Base-by-base conservation (phyloP, 2,329 filamentous ascomycete species). In the Ceratocystiopsis minuta region DNA sequence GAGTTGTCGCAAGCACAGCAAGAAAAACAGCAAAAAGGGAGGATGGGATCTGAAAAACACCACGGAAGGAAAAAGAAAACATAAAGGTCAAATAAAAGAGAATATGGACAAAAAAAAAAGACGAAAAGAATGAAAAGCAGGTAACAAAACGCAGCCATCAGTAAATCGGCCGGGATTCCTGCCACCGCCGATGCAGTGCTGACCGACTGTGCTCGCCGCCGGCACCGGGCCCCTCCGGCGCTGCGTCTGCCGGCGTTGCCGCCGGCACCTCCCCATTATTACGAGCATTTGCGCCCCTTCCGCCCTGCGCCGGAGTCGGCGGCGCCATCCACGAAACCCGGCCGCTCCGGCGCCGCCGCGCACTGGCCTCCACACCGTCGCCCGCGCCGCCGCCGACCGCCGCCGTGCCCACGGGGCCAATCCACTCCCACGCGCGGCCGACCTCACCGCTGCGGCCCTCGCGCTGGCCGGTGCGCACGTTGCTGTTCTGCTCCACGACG, bases 401-500 rank as follows among this genome's bases (percentile, higher is more conserved):
- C 31, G 65, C 63, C 31, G 63, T 65, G 16, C 62, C 57, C 16
- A 66, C 61, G 14, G 73, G 70, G 1, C 75, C 75, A 47, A 80
- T 78, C 75, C 75, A 80, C 54, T 80, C 76, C 75, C 75, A 80
- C 1, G 74, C 75, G 24, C 74, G 64, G 24, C 72, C 73, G 28
- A 80, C 68, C 53, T 80, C 76, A 32, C 75, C 76, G 50, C 68
- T 78, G 41, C 66, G 62, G 38, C 78, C 60, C 70, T 80, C 63
- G 65, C 86, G 62, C 70, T 87, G 60, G 61, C 70, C 66, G 0
- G 72, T 83, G 36, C 90, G 72, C 15, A 98, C 80, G 54, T 98
- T 98, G 46, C 83, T 81, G 57, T 98, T 98, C 58, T 78, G 78
- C 60, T 98, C 90, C 1, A 98, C 87, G 41, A 96, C 80, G 40